A percentile compares a stretch with the other conserved stretches of the same genome.
phyloP scores from a whole-genome alignment of 1,284 basidiomycete genomes.

The Moesziomyces aphidis region DNA sequence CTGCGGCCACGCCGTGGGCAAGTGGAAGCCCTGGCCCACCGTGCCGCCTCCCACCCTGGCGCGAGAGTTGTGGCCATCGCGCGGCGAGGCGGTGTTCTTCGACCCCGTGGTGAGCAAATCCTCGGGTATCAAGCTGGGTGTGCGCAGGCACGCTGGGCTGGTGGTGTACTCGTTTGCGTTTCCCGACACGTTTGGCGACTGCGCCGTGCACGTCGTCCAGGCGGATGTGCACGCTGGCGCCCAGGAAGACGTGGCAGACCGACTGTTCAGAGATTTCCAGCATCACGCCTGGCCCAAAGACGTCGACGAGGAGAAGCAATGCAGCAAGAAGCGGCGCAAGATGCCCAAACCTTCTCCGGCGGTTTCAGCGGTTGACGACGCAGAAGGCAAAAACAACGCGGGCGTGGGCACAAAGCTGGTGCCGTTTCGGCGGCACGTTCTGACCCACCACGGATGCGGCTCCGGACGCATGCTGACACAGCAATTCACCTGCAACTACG shows the following conservation, averaged over 20 bases:
- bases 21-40: slow-evolving; percentile 16
- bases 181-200: slow-evolving; percentile 29
- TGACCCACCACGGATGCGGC: slow-evolving; percentile 20
- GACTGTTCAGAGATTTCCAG: slow-evolving; percentile 28
- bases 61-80: neutral
- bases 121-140: slow-evolving; percentile 12
- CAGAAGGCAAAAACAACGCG: too few relatives aligned
- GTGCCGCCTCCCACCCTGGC: slow-evolving; percentile 8
- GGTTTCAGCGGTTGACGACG: neutral
- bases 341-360: neutral
- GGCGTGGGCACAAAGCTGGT: neutral
- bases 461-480: slow-evolving; percentile 41
- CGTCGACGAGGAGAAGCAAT: neutral
- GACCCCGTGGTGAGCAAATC: slow-evolving; percentile 24
- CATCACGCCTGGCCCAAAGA: slow-evolving; percentile 16
- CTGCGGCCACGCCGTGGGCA: slow-evolving; percentile 17
- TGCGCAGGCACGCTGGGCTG: slow-evolving; percentile 9
- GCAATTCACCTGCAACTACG: slow-evolving; percentile 57
- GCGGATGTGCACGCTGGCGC: slow-evolving; percentile 18
- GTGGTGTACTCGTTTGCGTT: slow-evolving; percentile 26
- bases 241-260: slow-evolving; percentile 19
- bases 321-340: neutral
- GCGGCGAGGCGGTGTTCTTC: neutral
- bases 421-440: slow-evolving; percentile 41
- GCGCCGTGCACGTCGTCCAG: slow-evolving; percentile 39